Evolutionary conservation across 2,329 filamentous ascomycete species (phyloP).

Genomic region (Sporothrix brasiliensis): DNA sequence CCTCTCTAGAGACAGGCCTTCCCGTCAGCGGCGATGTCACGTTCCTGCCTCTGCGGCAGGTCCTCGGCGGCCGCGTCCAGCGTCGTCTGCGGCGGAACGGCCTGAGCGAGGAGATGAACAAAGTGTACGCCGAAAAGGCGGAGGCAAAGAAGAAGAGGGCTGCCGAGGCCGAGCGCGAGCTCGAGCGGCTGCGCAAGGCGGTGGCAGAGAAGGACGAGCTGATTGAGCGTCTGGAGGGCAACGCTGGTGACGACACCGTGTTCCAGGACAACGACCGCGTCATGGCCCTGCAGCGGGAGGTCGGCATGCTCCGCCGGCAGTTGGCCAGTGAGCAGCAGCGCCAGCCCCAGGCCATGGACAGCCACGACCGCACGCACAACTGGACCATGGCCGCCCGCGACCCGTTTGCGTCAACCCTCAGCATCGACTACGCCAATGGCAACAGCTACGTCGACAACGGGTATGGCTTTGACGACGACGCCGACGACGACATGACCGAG

Average conservation of each 20-base stretch:
- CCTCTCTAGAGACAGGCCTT: conserved; percentile 47
- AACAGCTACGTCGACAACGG: conserved; percentile 35
- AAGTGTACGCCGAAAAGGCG: conserved; percentile 53
- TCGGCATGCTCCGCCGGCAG: conserved; percentile 43
- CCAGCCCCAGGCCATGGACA: conserved; percentile 28
- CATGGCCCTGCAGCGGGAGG: conserved; percentile 44
- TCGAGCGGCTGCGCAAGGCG: conserved; percentile 53
- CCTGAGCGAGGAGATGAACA: conserved; percentile 62
- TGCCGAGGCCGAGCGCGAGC: conserved; percentile 50
- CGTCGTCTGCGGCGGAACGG: conserved; percentile 60
- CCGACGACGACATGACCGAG: conserved; percentile 51
- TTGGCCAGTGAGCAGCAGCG: conserved; percentile 36
- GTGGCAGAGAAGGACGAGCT: conserved; percentile 56
- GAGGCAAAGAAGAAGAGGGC: conserved; percentile 41
- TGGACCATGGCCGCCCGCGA: conserved; percentile 58
- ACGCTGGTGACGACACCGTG: conserved; percentile 48
- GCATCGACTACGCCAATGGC: background rate
- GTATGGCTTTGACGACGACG: background rate
- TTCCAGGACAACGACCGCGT: conserved; percentile 52
- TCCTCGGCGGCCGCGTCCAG: conserved; percentile 60
- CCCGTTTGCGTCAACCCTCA: conserved; percentile 46
- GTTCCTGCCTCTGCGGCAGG: conserved; percentile 57
- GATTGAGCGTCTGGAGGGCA: conserved; percentile 43
- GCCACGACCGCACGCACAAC: conserved; percentile 45
- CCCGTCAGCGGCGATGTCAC: conserved; percentile 47